A percentile compares a stretch with the other conserved stretches of the same genome.
Evolutionary conservation across 768 basidiomycete species (phyloP).

Genomic region (Clitopilus passeckerianus): DNA sequence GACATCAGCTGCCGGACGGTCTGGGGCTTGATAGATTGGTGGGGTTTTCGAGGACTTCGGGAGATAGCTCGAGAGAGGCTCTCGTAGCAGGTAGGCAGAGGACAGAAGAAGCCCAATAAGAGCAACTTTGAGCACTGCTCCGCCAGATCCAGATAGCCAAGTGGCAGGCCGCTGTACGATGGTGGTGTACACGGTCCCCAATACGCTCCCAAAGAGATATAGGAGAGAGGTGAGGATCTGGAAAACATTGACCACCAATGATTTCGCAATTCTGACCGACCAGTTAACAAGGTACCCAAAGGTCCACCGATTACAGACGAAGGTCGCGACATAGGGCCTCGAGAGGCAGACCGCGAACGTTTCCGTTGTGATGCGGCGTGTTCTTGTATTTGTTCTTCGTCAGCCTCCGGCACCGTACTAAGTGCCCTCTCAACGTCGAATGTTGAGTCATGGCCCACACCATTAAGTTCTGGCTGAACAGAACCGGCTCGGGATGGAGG

Average conservation of each 20-base stretch:
- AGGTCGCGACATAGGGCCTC: slow-evolving; percentile 7
- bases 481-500: slow-evolving; percentile 23
- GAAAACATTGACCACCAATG: slow-evolving; percentile 18
- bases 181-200: slow-evolving; percentile 46
- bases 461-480: slow-evolving; percentile 18
- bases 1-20: slow-evolving; percentile 58
- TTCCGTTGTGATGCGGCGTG: slow-evolving; percentile 18
- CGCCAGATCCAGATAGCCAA: slow-evolving; percentile 28
- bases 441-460: slow-evolving; percentile 26
- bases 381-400: slow-evolving; percentile 39
- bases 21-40: slow-evolving; percentile 46
- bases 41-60: slow-evolving; percentile 21
- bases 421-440: slow-evolving; percentile 48
- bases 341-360: slow-evolving; percentile 26
- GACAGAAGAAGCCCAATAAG: slow-evolving; percentile 38
- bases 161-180: slow-evolving; percentile 43
- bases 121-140: slow-evolving; percentile 31
- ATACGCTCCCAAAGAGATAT: slow-evolving; percentile 38
- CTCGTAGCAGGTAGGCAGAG: slow-evolving; percentile 39
- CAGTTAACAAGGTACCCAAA: slow-evolving; percentile 35
- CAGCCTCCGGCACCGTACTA: slow-evolving; percentile 59
- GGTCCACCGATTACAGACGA: slow-evolving; percentile 38
- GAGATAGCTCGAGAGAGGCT: slow-evolving; percentile 24
- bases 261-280: slow-evolving; percentile 15
- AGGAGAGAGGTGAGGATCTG: slow-evolving; percentile 28